Conservation (phyloP, 2,329 filamentous ascomycete species). For the Venturia pyrina region DNA sequence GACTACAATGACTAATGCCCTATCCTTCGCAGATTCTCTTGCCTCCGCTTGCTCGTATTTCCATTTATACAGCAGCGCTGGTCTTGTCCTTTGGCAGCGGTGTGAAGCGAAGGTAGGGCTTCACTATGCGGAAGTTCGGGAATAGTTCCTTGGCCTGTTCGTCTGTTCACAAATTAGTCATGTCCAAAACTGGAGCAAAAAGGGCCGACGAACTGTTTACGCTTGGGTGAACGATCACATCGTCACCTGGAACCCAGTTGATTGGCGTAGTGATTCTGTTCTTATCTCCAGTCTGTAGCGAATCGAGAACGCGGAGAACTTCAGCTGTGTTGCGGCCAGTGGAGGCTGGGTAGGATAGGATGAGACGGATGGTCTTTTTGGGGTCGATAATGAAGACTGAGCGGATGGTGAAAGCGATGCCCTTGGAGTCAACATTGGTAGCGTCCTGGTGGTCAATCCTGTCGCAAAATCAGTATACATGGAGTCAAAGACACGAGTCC, state of each 20-base stretch:
- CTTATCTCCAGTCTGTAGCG: conserved; percentile 48
- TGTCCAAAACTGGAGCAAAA: neutral
- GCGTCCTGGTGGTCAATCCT: conserved; percentile 44
- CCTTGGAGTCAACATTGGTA: conserved; percentile 49
- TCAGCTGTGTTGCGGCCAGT: conserved; percentile 47
- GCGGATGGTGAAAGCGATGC: conserved; percentile 51
- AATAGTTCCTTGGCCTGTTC: conserved; percentile 49
- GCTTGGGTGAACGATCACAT: conserved; percentile 51
- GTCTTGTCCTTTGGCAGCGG: conserved; percentile 49
- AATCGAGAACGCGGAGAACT: conserved; percentile 42
- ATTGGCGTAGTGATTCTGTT: conserved; percentile 51
- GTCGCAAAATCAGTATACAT: neutral
- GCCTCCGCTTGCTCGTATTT: neutral
- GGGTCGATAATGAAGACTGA: conserved; percentile 57
- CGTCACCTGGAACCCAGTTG: conserved; percentile 49
- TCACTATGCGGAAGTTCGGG: conserved; percentile 50
- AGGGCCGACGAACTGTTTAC: conserved; percentile 33
- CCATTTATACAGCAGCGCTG: conserved; percentile 3
- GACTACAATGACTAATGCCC: neutral
- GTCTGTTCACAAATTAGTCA: conserved; percentile 16
- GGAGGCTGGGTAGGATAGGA: conserved; percentile 52
- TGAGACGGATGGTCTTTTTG: conserved; percentile 53
- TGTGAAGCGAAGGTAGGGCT: conserved; percentile 52
- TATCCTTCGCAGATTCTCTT: neutral
- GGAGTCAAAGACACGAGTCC: neutral